Evolutionary conservation across 805 yeast genomes (phyloP), one percentile per base, ranked within the genome.

Genomic region (Myxozyma lipomycoides): DNA sequence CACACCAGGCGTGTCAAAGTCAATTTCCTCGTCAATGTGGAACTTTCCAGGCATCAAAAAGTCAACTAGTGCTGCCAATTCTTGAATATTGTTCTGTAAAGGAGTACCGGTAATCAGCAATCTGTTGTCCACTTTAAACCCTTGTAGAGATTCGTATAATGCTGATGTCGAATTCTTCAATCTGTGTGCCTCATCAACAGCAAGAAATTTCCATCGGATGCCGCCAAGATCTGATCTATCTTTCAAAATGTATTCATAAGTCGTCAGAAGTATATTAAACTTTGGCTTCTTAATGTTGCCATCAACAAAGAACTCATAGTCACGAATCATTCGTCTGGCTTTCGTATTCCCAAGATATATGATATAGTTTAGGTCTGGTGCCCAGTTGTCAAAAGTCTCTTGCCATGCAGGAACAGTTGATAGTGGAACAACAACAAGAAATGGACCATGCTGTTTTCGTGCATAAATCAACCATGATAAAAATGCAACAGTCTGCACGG

Each of bases 331-430:
- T 59, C 79, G 78, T 64, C 98, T 81, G 1, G 98, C 82, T 64
- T 81, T 79, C 34, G 93, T 82, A 66, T 93, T 93, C 45, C 99
- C 99, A 74, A 90, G 76, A 65, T 91, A 93, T 63, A 87, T 88
- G 55, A 93, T 81, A 69, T 91, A 88, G 66, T 95, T 93, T 53
- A 93, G 74, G 65, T 90, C 98, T 1, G 98, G 98, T 0, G 98
- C 79, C 99, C 99, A 93, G 63, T 82, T 80, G 62, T 93, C 98
- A 68, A 93, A 87, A 2, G 98, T 93, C 66, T 93, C 98, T 71
- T 93, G 98, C 99, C 99, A 93, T 0, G 98, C 95, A 2, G 98
- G 96, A 48, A 93, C 82, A 0, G 99, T 93, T 1, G 96, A 86
- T 50, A 93, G 72, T 0, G 99, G 99, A 5, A 93, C 98, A 26